Base-by-base conservation (phyloP, 2,329 filamentous ascomycete genomes). In the Cryphonectria parasitica region DNA sequence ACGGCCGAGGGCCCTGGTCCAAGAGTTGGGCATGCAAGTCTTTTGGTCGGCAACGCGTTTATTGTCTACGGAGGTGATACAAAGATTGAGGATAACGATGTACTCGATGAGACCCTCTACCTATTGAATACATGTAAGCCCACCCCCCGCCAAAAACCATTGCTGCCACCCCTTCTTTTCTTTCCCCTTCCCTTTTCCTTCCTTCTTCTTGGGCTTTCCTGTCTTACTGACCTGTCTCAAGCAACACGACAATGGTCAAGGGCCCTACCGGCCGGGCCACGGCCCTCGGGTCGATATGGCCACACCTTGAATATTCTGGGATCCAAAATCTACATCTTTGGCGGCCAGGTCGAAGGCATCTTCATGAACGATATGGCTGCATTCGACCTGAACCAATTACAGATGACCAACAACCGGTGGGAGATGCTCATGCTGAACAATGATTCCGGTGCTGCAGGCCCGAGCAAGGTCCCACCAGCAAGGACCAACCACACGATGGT, bases 61-160 rank as follows among this genome's bases (percentile, higher is more conserved):
- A 99, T 99, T 75, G 96, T 99, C 17, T 99, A 98, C 78, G 97
- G 96, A 65, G 96, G 96, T 78, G 97, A 99, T 80, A 99, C 96
- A 66, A 99, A 99, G 82, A 92, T 97, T 79, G 94, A 98, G 69
- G 96, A 98, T 77, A 89, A 90, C 43, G 96, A 99, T 80, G 87
- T 93, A 64, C 84, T 99, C 70, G 96, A 99, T 77, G 95, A 99
- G 82, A 98, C 96, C 0, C 84, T 99, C 17, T 99, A 99, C 81
- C 87, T 99, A 66, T 86, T 99, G 66, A 99, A 99, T 82, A 99
- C 96, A 65, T 98, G 96, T 98, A 86, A 83, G 95, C 85, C 19
- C 7, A 6, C 39, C 17, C 10, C 39, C 15, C 28, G 15, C 17
- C n/a, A 34, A 34, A 28, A 1, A 10, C 19, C n/a, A 41, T 31